phyloP scores from a whole-genome alignment of 176 grass and related monocot genomes.

The Stipa capillata region DNA sequence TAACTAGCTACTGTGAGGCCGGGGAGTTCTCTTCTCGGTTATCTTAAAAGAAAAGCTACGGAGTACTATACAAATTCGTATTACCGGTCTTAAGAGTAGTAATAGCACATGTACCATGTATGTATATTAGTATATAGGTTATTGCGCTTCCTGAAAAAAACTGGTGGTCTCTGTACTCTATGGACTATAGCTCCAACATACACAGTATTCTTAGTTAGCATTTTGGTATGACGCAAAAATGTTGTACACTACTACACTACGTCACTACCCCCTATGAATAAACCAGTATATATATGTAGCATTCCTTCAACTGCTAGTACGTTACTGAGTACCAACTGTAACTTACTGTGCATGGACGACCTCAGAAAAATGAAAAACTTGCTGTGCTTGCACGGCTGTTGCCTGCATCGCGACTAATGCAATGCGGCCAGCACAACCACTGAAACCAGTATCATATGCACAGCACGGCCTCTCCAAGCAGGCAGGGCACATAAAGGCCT shows the following conservation, averaged over 20 bases:
- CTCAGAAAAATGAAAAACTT: no score
- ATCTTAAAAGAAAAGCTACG: no score
- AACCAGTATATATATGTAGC: not conserved
- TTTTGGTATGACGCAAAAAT: not conserved
- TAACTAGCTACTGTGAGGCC: no score
- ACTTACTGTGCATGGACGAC: not conserved
- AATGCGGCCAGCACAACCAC: not conserved
- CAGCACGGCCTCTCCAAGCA: not conserved
- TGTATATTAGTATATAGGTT: no score
- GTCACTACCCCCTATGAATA: not conserved
- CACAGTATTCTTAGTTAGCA: not conserved
- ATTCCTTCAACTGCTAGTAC: not conserved
- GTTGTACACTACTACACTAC: not conserved
- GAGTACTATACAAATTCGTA: no score
- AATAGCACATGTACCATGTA: not conserved
- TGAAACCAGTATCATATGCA: not conserved
- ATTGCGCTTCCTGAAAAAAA: not conserved
- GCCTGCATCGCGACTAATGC: not conserved
- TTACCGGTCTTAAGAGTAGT: no score
- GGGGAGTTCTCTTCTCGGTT: no score
- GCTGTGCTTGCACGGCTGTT: not conserved
- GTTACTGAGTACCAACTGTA: not conserved
- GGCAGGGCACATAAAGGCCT: conserved; percentile 9
- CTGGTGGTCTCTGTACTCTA: no score
- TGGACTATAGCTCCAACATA: not conserved